These are phyloP conservation scores for Mallotus nudiflorus DNA, from an alignment of 345 rosid species.

Conservation along the genomic window DNA sequence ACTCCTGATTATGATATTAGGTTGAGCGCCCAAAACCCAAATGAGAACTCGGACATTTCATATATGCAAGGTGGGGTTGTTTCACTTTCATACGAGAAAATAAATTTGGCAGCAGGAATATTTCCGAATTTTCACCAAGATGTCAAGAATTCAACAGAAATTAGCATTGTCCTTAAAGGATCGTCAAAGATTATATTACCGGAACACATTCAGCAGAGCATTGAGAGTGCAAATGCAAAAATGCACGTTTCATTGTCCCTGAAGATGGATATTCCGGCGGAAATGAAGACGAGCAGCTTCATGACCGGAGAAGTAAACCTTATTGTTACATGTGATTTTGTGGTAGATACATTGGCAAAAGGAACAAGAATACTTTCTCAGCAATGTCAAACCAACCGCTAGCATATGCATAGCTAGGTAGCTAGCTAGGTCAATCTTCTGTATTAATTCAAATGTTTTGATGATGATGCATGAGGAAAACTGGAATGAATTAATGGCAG, in stretches of 20 bases:
- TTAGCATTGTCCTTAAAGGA: slow-evolving; percentile 7
- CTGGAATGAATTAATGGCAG: background rate
- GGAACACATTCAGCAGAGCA: no score
- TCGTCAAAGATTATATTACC: no score
- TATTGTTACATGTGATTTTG: slow-evolving; percentile 13
- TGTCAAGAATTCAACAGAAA: background rate
- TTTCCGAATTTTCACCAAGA: slow-evolving; percentile 20
- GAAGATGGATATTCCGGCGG: slow-evolving; percentile 18
- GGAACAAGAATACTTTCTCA: slow-evolving; percentile 25
- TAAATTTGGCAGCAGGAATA: slow-evolving; percentile 13
- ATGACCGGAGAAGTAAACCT: slow-evolving; percentile 5
- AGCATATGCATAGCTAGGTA: background rate
- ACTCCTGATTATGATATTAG: background rate
- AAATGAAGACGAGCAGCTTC: slow-evolving; percentile 19
- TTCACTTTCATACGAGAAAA: slow-evolving; percentile 13
- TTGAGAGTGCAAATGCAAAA: background rate
- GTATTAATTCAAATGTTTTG: background rate
- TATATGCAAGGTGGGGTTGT: slow-evolving; percentile 22
- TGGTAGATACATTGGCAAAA: slow-evolving; percentile 22
- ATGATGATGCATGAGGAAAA: background rate
- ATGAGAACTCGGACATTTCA: slow-evolving; percentile 15
- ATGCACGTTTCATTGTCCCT: slow-evolving; percentile 18
- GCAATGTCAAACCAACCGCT: slow-evolving; percentile 30
- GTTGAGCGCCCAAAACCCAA: slow-evolving; percentile 24
- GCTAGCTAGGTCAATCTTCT: no score